These are phyloP conservation scores for Rickenella mellea DNA, from an alignment of 768 basidiomycete species.

Conservation along the genomic window DNA sequence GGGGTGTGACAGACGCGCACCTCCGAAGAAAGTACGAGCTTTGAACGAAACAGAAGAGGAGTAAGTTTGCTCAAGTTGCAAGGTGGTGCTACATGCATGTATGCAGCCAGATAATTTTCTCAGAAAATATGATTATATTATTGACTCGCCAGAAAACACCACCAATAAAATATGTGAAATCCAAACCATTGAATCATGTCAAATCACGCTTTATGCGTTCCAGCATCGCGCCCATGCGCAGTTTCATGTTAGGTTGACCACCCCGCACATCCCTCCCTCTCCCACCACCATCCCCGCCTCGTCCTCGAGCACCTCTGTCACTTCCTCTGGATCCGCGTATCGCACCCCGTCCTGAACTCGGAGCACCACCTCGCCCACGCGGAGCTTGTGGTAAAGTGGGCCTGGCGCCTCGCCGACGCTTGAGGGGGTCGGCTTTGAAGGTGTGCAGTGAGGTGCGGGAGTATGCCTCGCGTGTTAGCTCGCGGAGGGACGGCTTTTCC, in stretches of 20 bases:
- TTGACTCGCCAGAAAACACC: too few relatives aligned
- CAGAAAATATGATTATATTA: too few relatives aligned
- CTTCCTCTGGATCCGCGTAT: conserved; percentile 18
- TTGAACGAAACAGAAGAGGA: too few relatives aligned
- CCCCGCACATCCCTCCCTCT: background rate
- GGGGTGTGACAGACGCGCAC: too few relatives aligned
- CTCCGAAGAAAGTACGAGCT: too few relatives aligned
- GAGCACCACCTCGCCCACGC: conserved; percentile 5
- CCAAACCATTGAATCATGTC: too few relatives aligned
- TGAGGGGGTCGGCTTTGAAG: conserved; percentile 38
- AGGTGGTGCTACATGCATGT: too few relatives aligned
- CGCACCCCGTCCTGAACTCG: background rate
- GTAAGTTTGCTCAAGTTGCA: too few relatives aligned
- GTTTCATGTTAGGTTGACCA: conserved; percentile 69
- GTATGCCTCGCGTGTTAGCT: conserved; percentile 56
- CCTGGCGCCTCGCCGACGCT: conserved; percentile 18
- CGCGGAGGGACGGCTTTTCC: conserved; percentile 35
- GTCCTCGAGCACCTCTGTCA: conserved; percentile 17
- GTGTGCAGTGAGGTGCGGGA: conserved; percentile 47
- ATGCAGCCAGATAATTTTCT: too few relatives aligned
- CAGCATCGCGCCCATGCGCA: conserved; percentile 79
- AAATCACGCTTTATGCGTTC: conserved; percentile 72
- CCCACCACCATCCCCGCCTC: conserved; percentile 6
- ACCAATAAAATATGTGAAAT: too few relatives aligned
- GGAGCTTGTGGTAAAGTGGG: too few relatives aligned